Evolutionary conservation across 768 basidiomycete genomes (phyloP), one percentile per base, ranked within the genome.

Genomic region (Termitomyces sp.): DNA sequence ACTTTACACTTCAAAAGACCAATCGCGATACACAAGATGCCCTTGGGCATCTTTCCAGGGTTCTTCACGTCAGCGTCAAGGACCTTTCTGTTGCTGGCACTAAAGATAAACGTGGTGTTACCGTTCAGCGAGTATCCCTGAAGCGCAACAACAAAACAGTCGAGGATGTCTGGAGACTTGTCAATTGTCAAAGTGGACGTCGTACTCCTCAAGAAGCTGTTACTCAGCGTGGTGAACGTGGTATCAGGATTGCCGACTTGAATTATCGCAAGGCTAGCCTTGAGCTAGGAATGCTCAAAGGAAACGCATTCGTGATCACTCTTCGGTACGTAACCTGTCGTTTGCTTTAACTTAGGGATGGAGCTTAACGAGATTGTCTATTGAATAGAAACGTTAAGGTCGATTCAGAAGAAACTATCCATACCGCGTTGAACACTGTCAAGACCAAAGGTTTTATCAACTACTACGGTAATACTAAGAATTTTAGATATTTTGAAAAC

Each of bases 21-120:
- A 99, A 99, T 69, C 87, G 97, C 44, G 97, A 99, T 68, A 97
- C 94, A 3, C 95, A 97, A 68, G 97, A 98, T 67, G 93, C 93
- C 2, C 83, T 99, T 22, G 79, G 84, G 1, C 80, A 95, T 65
- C 74, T 99, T 33, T 79, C 91, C 18, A 86, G 94, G 14, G 79
- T 82, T 32, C 77, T 98, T n/a, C 87, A 89, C 60, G 85, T 87
- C 58, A 84, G 78, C 24, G 70, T 85, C 50, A 94, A 90, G 72
- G 93, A 96, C 67, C 78, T 99, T 8, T 85, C 87, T 24, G 89
- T 95, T 26, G 93, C 95, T 4, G 97, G 97, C 0, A 99, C 97
- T 8, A 99, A 99, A 69, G 97, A 99, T 74, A 99, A 98, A 69
- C 89, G 97, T 34, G 97, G 94, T 0, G 93, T 98, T 16, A 98